phyloP scores from a whole-genome alignment of 1,284 basidiomycete species.

The Papiliotrema fonsecae region DNA sequence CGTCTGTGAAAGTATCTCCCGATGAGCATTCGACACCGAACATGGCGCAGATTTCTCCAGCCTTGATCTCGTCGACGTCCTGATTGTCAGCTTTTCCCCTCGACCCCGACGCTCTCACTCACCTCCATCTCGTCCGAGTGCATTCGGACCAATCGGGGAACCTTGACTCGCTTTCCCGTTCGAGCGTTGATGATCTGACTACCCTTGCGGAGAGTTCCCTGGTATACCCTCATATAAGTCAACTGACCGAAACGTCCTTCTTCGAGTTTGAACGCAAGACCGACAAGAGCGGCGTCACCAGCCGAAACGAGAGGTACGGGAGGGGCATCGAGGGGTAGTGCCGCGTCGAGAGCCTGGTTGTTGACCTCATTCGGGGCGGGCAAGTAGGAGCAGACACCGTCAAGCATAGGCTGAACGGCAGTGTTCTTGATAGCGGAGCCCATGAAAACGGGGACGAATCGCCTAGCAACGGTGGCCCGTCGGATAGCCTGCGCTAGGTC shows the following conservation, averaged over 20 bases:
- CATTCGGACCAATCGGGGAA: constrained; percentile 96
- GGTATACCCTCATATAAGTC: constrained; percentile 99
- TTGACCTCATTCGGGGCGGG: constrained; percentile 80
- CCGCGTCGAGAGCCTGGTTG: constrained; percentile 78
- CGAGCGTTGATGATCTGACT: constrained; percentile 86
- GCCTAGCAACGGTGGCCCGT: constrained; percentile 78
- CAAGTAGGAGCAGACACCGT: constrained; percentile 93
- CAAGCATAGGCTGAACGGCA: constrained; percentile 87
- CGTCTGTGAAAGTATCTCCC: constrained; percentile 97
- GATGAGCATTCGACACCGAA: constrained; percentile 99
- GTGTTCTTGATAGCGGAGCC: constrained; percentile 99
- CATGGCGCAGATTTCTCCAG: constrained; percentile 99
- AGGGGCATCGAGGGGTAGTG: constrained; percentile 61
- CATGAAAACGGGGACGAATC: constrained; percentile 94
- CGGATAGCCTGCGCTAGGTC: constrained; percentile 84
- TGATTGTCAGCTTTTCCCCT: constrained; percentile 31
- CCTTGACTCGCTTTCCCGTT: constrained; percentile 96
- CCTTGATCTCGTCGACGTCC: constrained; percentile 90
- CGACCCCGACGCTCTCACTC: constrained; percentile 13
- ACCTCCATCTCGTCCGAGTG: constrained; percentile 99
- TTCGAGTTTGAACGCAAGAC: constrained; percentile 97
- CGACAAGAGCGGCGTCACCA: constrained; percentile 80
- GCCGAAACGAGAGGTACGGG: constrained; percentile 73
- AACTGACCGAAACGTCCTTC: constrained; percentile 96
- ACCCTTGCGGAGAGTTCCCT: constrained; percentile 83